Percentiles rank a stretch among this genome's conserved stretches.
Conservation (phyloP, 306 rosid species). For the Sesbania bispinosa region DNA sequence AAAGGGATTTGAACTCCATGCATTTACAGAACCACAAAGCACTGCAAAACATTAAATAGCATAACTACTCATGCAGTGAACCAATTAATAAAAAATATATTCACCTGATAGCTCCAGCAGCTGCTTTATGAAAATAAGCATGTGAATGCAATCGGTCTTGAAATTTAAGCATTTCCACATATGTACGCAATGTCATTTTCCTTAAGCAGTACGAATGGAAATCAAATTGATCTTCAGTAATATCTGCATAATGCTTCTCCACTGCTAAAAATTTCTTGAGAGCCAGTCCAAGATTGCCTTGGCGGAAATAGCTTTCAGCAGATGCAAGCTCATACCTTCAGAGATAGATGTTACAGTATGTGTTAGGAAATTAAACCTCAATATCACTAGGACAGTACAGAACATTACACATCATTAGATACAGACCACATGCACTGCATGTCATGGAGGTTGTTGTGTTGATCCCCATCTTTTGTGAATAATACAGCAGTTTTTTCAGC, state of each 20-base stretch:
- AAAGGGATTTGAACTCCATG: neutral
- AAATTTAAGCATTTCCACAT: slow-evolving; percentile 95
- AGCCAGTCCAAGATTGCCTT: slow-evolving; percentile 90
- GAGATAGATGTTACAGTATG: slow-evolving; percentile 15
- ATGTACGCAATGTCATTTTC: slow-evolving; percentile 95
- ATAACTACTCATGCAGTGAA: slow-evolving; percentile 8
- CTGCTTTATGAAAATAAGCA: slow-evolving; percentile 90
- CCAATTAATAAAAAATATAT: slow-evolving; percentile 11
- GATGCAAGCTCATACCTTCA: slow-evolving; percentile 95
- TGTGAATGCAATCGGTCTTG: slow-evolving; percentile 96
- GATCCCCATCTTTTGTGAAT: slow-evolving; percentile 99
- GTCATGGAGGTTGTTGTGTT: slow-evolving; percentile 96
- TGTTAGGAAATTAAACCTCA: slow-evolving; percentile 23
- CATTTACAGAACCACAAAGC: neutral
- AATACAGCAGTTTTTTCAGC: slow-evolving; percentile 97
- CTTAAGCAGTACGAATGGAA: slow-evolving; percentile 98
- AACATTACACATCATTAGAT: slow-evolving; percentile 26
- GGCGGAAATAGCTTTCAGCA: slow-evolving; percentile 96
- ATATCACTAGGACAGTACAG: neutral
- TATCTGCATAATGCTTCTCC: slow-evolving; percentile 98
- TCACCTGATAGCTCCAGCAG: slow-evolving; percentile 94
- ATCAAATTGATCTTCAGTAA: slow-evolving; percentile 98
- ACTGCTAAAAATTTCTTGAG: slow-evolving; percentile 89
- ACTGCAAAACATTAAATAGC: slow-evolving; percentile 15
- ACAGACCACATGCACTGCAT: slow-evolving; percentile 99